phyloP scores from a whole-genome alignment of 140 eudicot species.

The Bidens hawaiensis region DNA sequence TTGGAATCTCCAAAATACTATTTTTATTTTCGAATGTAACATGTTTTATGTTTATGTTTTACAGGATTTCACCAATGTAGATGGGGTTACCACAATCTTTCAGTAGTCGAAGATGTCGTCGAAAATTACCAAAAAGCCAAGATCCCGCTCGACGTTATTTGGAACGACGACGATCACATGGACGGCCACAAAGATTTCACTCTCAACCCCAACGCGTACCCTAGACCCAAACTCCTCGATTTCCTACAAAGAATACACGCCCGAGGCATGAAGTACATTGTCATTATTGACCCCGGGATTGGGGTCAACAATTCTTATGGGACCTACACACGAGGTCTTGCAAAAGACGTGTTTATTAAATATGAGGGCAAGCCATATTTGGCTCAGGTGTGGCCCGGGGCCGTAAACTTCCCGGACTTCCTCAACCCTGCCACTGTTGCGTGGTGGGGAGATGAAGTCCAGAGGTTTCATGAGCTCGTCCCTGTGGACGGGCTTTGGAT shows the following conservation, averaged over 20 bases:
- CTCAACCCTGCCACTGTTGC: conserved; percentile 76
- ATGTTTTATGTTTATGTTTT: not conserved
- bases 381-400: conserved; percentile 98
- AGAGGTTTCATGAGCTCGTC: conserved; percentile 79
- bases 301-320: conserved; percentile 80
- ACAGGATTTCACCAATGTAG: conserved; percentile 97
- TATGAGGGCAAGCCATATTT: conserved; percentile 74
- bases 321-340: conserved; percentile 63
- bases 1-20: not conserved
- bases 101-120: conserved; percentile 83
- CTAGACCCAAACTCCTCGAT: conserved; percentile 55
- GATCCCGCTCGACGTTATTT: conserved; percentile 90
- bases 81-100: conserved; percentile 94
- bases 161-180: conserved; percentile 99
- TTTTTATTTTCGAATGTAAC: not conserved
- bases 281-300: conserved; percentile 88
- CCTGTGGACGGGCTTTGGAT: conserved; percentile 97
- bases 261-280: conserved; percentile 88
- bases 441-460: conserved; percentile 94
- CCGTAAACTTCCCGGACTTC: conserved; percentile 91
- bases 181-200: conserved; percentile 94
- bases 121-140: conserved; percentile 80
- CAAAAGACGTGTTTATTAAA: conserved; percentile 80
- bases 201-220: conserved; percentile 63
- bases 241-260: conserved; percentile 72